Percentiles rank a stretch among this genome's conserved stretches.
Evolutionary conservation across 2,329 filamentous ascomycete species (phyloP).

Genomic region (Graphium sp.): DNA sequence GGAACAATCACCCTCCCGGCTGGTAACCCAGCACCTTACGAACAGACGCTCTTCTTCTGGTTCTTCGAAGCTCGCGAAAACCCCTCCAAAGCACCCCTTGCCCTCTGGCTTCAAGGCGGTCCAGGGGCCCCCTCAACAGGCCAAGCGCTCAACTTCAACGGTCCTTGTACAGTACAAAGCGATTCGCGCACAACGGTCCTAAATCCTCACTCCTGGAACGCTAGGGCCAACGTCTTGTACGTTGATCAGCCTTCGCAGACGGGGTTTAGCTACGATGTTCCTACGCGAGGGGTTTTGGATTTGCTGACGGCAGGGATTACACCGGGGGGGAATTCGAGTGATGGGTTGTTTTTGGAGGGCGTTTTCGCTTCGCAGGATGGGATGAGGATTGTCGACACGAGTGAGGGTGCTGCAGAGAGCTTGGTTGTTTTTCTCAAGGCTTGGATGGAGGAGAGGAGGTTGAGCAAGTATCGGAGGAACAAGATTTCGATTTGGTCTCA

Average conservation of each 20-base stretch:
- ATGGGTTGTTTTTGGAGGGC: conserved; percentile 6
- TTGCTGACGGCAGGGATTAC: too few species aligned
- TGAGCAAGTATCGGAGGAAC: conserved; percentile 1
- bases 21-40: conserved; percentile 3
- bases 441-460: conserved; percentile 25
- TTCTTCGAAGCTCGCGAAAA: conserved; percentile 25
- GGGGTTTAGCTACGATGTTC: conserved; percentile 49
- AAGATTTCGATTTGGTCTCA: conserved; percentile 2
- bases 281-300: conserved; percentile 29
- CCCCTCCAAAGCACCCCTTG: conserved; percentile 1
- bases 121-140: conserved; percentile 49
- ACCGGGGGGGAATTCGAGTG: too few species aligned
- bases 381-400: conserved; percentile 23
- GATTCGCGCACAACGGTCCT: conserved; percentile 35
- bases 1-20: conserved; percentile 32
- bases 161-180: conserved; percentile 33
- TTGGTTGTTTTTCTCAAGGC: conserved; percentile 50
- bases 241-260: conserved; percentile 52
- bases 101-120: conserved; percentile 50
- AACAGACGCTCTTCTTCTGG: conserved; percentile 30
- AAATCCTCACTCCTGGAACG: conserved; percentile 50
- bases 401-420: conserved; percentile 35
- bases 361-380: conserved; percentile 1
- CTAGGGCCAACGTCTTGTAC: conserved; percentile 34
- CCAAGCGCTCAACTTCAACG: conserved; percentile 30